Percentiles rank a stretch among this genome's conserved stretches.
phyloP scores from a whole-genome alignment of 148 eudicot genomes.

The Chenopodium formosanum region DNA sequence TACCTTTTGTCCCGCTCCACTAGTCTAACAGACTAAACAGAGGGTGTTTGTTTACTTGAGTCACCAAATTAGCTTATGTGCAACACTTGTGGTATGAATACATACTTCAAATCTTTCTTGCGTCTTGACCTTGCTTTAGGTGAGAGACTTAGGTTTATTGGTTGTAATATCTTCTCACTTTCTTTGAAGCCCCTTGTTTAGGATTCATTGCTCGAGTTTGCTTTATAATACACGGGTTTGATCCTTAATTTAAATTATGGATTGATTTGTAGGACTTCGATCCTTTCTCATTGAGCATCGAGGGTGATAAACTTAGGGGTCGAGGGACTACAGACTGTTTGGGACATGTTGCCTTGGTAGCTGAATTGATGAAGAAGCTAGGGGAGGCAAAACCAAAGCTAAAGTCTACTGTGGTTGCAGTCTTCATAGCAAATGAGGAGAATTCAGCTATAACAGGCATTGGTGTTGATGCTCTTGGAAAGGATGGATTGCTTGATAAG shows the following conservation, averaged over 20 bases:
- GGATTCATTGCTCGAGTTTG: not conserved
- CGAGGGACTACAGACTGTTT: slow-evolving; percentile 98
- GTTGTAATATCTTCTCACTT: not conserved
- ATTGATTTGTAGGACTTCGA: slow-evolving; percentile 70
- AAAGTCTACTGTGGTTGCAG: slow-evolving; percentile 91
- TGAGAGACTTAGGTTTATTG: no score
- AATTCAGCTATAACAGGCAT: slow-evolving; percentile 90
- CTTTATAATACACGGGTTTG: not conserved
- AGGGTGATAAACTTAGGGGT: slow-evolving; percentile 88
- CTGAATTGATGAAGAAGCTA: slow-evolving; percentile 84
- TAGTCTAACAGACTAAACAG: not conserved
- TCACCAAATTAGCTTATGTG: not conserved
- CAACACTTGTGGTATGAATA: not conserved
- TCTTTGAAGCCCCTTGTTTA: not conserved
- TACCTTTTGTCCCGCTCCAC: not conserved
- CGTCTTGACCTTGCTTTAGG: no score
- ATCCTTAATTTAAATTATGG: not conserved
- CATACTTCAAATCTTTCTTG: no score
- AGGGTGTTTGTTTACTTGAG: not conserved
- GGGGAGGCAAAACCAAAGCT: slow-evolving; percentile 79
- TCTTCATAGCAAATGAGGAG: slow-evolving; percentile 95
- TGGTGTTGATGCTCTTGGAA: slow-evolving; percentile 89
- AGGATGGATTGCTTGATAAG: slow-evolving; percentile 74
- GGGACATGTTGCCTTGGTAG: slow-evolving; percentile 92
- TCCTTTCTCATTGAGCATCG: slow-evolving; percentile 85